These are phyloP conservation scores for Coniferiporia weirii DNA, from an alignment of 1,284 basidiomycete genomes.

Conservation along the genomic window DNA sequence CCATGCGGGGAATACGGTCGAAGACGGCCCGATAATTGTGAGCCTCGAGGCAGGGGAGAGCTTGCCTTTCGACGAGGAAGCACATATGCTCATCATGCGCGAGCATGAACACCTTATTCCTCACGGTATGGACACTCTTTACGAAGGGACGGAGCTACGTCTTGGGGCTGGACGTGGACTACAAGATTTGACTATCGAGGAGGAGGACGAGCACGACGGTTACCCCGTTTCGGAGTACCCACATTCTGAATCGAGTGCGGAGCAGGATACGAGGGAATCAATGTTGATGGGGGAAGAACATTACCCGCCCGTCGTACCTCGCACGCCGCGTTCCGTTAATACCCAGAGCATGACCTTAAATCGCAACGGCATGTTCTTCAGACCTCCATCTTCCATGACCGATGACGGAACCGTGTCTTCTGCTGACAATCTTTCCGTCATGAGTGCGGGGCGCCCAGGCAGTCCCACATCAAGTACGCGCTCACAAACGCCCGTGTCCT, in stretches of 20 bases:
- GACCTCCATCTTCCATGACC: background rate
- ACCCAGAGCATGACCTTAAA: background rate
- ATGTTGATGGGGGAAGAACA: background rate
- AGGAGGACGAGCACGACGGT: conserved; percentile 15
- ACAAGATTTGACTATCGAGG: conserved; percentile 16
- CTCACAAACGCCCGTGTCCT: conserved; percentile 4
- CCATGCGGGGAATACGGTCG: background rate
- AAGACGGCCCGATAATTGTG: conserved; percentile 7
- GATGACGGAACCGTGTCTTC: background rate
- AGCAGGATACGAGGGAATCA: background rate
- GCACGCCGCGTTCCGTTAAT: background rate
- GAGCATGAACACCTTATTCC: conserved; percentile 14
- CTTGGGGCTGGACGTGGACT: conserved; percentile 1
- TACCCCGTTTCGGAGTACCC: background rate
- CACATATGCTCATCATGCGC: conserved; percentile 1
- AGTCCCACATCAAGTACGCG: background rate
- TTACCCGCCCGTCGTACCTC: background rate
- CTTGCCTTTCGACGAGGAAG: conserved; percentile 7
- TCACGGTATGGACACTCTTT: background rate
- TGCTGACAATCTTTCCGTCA: background rate
- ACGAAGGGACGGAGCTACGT: background rate
- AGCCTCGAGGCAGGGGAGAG: conserved; percentile 11
- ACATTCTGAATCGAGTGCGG: background rate
- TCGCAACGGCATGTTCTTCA: conserved; percentile 13
- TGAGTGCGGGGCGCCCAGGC: background rate